Conservation (phyloP, 2,329 filamentous ascomycete species). For the Sphaerulina vaccinii region DNA sequence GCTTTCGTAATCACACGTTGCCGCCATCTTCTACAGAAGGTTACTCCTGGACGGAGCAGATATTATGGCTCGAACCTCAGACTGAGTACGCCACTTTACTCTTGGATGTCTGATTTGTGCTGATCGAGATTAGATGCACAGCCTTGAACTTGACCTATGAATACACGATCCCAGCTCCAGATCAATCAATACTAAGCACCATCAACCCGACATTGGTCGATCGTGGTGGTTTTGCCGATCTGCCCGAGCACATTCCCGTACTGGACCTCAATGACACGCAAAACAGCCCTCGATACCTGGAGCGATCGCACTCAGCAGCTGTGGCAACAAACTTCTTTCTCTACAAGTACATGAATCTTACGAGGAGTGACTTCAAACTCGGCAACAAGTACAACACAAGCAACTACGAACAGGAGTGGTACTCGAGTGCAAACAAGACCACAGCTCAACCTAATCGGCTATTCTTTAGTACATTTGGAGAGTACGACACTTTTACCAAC, state of each 20-base stretch:
- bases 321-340: conserved; percentile 9
- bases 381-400: background rate
- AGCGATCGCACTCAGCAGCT: conserved; percentile 2
- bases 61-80: conserved; percentile 12
- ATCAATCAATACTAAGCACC: background rate
- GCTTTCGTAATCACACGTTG: conserved; percentile 15
- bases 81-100: conserved; percentile 12
- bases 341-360: conserved; percentile 7
- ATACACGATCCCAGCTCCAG: conserved; percentile 4
- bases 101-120: too few species aligned
- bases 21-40: conserved; percentile 10
- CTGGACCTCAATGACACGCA: conserved; percentile 7
- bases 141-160: conserved; percentile 14
- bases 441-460: conserved; percentile 1
- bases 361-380: background rate
- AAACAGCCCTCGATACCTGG: conserved; percentile 1
- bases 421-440: background rate
- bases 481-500: background rate
- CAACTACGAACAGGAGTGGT: background rate
- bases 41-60: conserved; percentile 2
- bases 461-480: background rate
- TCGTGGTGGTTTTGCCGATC: conserved; percentile 5
- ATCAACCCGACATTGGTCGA: conserved; percentile 3
- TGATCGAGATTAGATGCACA: conserved; percentile 12
- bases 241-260: background rate